phyloP scores from a whole-genome alignment of 2,329 filamentous ascomycete genomes.

The Nothopassalora personata region DNA sequence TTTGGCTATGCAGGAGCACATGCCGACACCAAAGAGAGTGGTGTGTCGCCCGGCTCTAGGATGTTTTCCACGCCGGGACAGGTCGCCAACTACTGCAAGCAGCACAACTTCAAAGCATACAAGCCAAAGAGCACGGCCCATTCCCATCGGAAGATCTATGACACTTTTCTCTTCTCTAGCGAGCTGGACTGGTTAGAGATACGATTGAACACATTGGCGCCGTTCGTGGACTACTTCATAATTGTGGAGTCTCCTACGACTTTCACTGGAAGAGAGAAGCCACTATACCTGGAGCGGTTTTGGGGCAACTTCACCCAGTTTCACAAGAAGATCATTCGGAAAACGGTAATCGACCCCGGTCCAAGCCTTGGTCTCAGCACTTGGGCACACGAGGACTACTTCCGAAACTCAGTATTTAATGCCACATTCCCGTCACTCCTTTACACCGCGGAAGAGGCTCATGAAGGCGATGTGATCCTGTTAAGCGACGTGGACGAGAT shows the following conservation, averaged over 20 bases:
- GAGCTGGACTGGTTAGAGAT: slow-evolving; percentile 64
- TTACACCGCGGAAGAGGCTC: slow-evolving; percentile 38
- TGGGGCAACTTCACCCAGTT: slow-evolving; percentile 50
- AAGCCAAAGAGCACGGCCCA: background rate
- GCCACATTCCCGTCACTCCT: slow-evolving; percentile 51
- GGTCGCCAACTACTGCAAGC: background rate
- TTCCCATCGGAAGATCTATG: slow-evolving; percentile 50
- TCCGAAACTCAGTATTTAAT: slow-evolving; percentile 54
- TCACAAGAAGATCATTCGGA: slow-evolving; percentile 57
- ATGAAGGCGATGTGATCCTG: slow-evolving; percentile 51
- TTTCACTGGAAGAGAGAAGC: slow-evolving; percentile 54
- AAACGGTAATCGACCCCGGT: slow-evolving; percentile 44
- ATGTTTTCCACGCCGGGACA: background rate
- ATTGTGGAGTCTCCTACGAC: slow-evolving; percentile 56
- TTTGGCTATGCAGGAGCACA: background rate
- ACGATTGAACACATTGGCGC: slow-evolving; percentile 53
- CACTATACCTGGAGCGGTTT: slow-evolving; percentile 49
- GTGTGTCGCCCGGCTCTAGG: background rate
- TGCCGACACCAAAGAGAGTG: background rate
- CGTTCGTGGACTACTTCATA: slow-evolving; percentile 60
- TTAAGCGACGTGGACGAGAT: slow-evolving; percentile 60
- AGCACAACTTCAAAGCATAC: slow-evolving; percentile 1
- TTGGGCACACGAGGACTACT: slow-evolving; percentile 51
- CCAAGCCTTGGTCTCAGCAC: slow-evolving; percentile 36
- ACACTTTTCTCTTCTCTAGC: slow-evolving; percentile 58